A percentile compares a stretch with the other conserved stretches of the same genome.
Evolutionary conservation across 306 rosid species (phyloP).

Genomic region (Abrus precatorius): DNA sequence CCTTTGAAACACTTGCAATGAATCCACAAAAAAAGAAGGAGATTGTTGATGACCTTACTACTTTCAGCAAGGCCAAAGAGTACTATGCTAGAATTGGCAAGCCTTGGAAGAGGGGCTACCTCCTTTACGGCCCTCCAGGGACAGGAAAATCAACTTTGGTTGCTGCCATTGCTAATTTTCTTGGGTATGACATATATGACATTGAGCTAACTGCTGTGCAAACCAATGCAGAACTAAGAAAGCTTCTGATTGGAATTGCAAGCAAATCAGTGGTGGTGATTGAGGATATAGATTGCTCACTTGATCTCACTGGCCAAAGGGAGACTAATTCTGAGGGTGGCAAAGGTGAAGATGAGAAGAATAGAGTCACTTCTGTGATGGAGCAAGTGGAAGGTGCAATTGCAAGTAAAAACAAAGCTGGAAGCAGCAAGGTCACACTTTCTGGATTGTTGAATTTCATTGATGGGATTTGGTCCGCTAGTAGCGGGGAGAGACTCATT

Average conservation of each 20-base stretch:
- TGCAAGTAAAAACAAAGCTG: conserved; percentile 8
- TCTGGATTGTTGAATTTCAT: conserved; percentile 76
- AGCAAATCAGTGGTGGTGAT: conserved; percentile 69
- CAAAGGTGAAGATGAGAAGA: conserved; percentile 47
- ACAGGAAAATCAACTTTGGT: conserved; percentile 80
- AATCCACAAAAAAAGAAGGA: conserved; percentile 52
- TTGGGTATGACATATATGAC: conserved; percentile 68
- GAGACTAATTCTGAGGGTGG: conserved; percentile 37
- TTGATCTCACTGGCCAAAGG: conserved; percentile 64
- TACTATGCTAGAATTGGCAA: conserved; percentile 62
- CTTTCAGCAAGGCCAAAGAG: conserved; percentile 57
- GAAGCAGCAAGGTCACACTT: conserved; percentile 63
- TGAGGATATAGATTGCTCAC: conserved; percentile 77
- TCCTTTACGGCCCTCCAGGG: conserved; percentile 82
- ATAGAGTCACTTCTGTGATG: not conserved
- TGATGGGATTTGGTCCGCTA: conserved; percentile 81
- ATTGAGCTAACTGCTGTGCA: conserved; percentile 65
- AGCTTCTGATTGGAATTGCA: conserved; percentile 62
- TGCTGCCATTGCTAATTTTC: conserved; percentile 74
- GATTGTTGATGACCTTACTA: conserved; percentile 55
- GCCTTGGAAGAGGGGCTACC: conserved; percentile 80
- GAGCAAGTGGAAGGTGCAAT: conserved; percentile 20
- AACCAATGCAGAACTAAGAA: conserved; percentile 63
- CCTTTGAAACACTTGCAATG: conserved; percentile 61
- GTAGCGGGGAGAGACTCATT: conserved; percentile 67